A percentile compares a stretch with the other conserved stretches of the same genome.
Evolutionary conservation across 2,329 filamentous ascomycete genomes (phyloP).

Genomic region (Zalaria sp.): DNA sequence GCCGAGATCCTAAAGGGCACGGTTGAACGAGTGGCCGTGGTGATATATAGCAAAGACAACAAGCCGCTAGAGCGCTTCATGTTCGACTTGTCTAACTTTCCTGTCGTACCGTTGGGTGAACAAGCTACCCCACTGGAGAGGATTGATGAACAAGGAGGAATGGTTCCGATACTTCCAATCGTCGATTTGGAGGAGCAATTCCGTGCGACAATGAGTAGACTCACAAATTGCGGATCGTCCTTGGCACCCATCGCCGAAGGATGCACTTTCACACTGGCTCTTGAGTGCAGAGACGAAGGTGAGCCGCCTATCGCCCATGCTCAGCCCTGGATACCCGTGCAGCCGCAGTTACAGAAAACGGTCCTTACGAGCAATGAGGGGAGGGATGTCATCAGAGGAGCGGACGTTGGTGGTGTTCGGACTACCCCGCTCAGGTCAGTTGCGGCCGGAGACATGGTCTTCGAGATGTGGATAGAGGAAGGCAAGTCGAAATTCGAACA

Average conservation of each 20-base stretch:
- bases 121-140: slow-evolving; percentile 37
- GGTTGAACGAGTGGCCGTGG: slow-evolving; percentile 41
- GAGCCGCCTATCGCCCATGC: slow-evolving; percentile 34
- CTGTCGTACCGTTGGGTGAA: slow-evolving; percentile 31
- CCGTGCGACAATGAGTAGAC: slow-evolving; percentile 48
- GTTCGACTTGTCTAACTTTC: slow-evolving; percentile 45
- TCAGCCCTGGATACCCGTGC: slow-evolving; percentile 47
- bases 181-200: slow-evolving; percentile 59
- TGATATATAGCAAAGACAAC: slow-evolving; percentile 37
- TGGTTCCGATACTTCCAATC: slow-evolving; percentile 12
- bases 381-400: not conserved
- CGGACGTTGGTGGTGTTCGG: slow-evolving; percentile 14
- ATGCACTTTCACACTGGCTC: slow-evolving; percentile 63
- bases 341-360: slow-evolving; percentile 30
- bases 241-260: slow-evolving; percentile 44
- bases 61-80: slow-evolving; percentile 46
- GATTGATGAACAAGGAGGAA: slow-evolving; percentile 10
- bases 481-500: slow-evolving; percentile 32
- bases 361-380: slow-evolving; percentile 4
- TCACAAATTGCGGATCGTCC: slow-evolving; percentile 46
- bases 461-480: slow-evolving; percentile 60
- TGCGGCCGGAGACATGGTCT: slow-evolving; percentile 48
- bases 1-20: slow-evolving; percentile 51
- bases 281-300: slow-evolving; percentile 53
- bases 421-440: slow-evolving; percentile 49